These are phyloP conservation scores for Selenicereus undatus DNA, from an alignment of 148 eudicot species.

Conservation along the genomic window DNA sequence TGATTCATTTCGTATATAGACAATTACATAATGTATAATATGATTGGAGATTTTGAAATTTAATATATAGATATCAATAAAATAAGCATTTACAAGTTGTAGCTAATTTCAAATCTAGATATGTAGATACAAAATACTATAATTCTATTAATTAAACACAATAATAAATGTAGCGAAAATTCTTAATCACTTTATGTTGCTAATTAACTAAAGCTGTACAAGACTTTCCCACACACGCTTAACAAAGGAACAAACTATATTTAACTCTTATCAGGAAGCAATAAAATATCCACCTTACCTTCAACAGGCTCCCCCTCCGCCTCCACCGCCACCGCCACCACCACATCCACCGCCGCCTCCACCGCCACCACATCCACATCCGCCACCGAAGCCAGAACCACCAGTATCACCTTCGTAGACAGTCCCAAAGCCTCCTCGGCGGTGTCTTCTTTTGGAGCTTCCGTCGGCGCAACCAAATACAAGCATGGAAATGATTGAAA, in stretches of 20 bases:
- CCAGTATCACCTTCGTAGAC: background rate
- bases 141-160: too few species aligned
- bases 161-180: too few species aligned
- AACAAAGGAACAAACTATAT: too few species aligned
- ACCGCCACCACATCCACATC: background rate
- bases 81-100: too few species aligned
- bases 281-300: background rate
- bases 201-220: background rate
- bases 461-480: conserved; percentile 20
- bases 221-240: background rate
- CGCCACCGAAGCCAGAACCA: background rate
- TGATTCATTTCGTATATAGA: too few species aligned
- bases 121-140: too few species aligned
- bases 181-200: background rate
- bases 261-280: background rate
- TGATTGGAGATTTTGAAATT: too few species aligned
- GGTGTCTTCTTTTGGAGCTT: background rate
- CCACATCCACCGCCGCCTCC: background rate
- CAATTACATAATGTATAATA: too few species aligned
- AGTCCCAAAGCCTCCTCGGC: background rate
- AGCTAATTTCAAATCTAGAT: too few species aligned
- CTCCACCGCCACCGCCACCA: background rate
- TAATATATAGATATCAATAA: too few species aligned
- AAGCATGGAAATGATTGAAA: conserved; percentile 22
- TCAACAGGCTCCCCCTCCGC: background rate